Base-by-base conservation (phyloP, 192 early-diverging fungal species). In the Backusella tuberculispora region DNA sequence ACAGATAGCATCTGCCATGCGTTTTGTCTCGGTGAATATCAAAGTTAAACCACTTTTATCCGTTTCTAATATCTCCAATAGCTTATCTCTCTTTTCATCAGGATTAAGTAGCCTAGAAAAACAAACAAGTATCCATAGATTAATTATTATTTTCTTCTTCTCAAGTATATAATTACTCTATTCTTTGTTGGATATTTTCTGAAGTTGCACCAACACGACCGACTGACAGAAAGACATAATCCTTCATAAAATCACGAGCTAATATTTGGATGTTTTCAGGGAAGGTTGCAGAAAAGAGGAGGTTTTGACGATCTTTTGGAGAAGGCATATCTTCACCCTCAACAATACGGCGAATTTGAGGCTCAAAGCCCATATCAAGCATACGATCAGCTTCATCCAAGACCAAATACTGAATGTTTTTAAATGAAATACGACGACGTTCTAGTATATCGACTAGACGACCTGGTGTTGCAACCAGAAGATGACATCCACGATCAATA, bases 311-410 rank as follows among this genome's bases (percentile, higher is more conserved):
- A 74, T 98, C 95, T 14, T 26, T n/a, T 26, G 71, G 43, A 63
- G 40, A 38, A 42, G 96, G 97, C 6, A 96, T 90, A 81, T 97
- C 97, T 85, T 95, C 95, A 19, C 72, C 66, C 66, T 97, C 95
- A 10, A 99, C 96, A 78, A 99, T 98, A 78, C 93, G 94, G 71
- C 97, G 92, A 80, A 99, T 96, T 83, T 99, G 97, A 53, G 95
- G 95, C 83, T 99, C 97, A 80, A 98, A 98, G 69, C 97, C 97
- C 97, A 99, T 98, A 78, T 99, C 97, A 76, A 99, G 84, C 97
- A 98, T 98, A 56, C 96, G 91, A 82, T 99, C 97, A 13, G 97
- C 97, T 82, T 99, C 97, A 87, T 99, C 97, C 74, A 99, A 86
- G 37, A 99, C 97, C 24, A 99, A 85, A 73, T 98, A 98, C 3